Percentiles rank a stretch among this genome's conserved stretches.
These are phyloP conservation scores for Harringtonia aguacate DNA, from an alignment of 2,329 filamentous ascomycete species.

Conservation along the genomic window DNA sequence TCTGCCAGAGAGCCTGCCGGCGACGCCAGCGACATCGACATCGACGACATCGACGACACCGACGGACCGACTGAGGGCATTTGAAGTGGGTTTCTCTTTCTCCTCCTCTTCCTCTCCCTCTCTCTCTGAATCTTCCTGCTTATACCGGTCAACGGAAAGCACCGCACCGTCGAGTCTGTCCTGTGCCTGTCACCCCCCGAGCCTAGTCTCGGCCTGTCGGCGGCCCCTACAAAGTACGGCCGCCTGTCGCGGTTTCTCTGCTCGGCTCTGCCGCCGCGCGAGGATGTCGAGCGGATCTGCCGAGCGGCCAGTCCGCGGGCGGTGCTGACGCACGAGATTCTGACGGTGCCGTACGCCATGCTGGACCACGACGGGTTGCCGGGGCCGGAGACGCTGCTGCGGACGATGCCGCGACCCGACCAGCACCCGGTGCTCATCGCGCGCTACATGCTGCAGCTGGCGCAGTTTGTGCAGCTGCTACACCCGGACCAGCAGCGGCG, in stretches of 20 bases:
- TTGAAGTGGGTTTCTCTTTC: too few species aligned
- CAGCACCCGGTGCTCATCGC: constrained; percentile 17
- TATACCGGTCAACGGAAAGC: too few species aligned
- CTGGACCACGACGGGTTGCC: background rate
- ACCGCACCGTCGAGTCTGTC: background rate
- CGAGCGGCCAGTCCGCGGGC: background rate
- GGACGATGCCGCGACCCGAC: constrained; percentile 7
- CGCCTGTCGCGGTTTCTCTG: background rate
- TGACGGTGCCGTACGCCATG: background rate
- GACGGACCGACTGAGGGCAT: too few species aligned
- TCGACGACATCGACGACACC: background rate
- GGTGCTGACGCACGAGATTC: background rate
- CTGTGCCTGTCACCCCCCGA: too few species aligned
- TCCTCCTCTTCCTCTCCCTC: too few species aligned
- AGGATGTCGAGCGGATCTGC: background rate
- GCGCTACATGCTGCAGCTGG: constrained; percentile 20
- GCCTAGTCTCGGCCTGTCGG: too few species aligned
- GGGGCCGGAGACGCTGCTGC: background rate
- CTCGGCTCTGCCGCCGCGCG: background rate
- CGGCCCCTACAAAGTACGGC: too few species aligned
- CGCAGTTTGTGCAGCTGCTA: constrained; percentile 18
- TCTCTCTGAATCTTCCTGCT: too few species aligned
- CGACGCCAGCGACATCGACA: too few species aligned
- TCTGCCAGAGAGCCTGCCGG: too few species aligned
- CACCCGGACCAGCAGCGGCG: constrained; percentile 6